Evolutionary conservation across 257 asterid species (phyloP), one percentile per base, ranked within the genome.

Genomic region (Marsdenia floribunda): DNA sequence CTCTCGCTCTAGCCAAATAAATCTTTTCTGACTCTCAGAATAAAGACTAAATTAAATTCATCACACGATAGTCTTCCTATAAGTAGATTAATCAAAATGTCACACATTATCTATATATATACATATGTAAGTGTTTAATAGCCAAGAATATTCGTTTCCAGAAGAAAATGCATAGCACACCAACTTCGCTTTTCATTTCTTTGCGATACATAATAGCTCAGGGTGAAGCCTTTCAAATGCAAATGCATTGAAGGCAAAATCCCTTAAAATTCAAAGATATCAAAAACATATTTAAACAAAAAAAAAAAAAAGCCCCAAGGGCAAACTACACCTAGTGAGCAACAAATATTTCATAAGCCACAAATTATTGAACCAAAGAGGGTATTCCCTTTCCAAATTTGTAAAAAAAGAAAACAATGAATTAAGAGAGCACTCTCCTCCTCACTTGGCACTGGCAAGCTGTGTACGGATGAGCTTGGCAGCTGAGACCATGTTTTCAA

Each of bases 391-490:
- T 69, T 52, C 46, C 12, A 70, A 70, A 44, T n/a, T 70, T 50
- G 47, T 22, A 38, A 55, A 53, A 63, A 68, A 35, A 38, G 55
- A 46, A 55, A 69, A 35, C 57, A 58, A 75, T 68, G 78, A 63
- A 19, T 53, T 49, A 33, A 11, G 10, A 10, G 52, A 38, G 81
- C 37, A 18, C 12, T 35, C 22, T 40, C 4, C 52, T 76, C 9
- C 37, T 87, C 85, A 88, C 75, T 89, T 86, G 26, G 96, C 87
- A 59, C 91, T 86, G 80, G 86, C 90, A 35, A 91, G 92, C 82
- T 88, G 82, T 76, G 91, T 79, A 55, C 98, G 87, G 87, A 94
- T 91, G 42, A 76, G 76, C 87, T 94, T 94, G 74, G 95, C 97
- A 6, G 97, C 98, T 13, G 92, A 60, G 33, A 94, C 97, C 97